Conservation (phyloP, 352 stramenopile species). For the Globisporangium uncinulatum region DNA sequence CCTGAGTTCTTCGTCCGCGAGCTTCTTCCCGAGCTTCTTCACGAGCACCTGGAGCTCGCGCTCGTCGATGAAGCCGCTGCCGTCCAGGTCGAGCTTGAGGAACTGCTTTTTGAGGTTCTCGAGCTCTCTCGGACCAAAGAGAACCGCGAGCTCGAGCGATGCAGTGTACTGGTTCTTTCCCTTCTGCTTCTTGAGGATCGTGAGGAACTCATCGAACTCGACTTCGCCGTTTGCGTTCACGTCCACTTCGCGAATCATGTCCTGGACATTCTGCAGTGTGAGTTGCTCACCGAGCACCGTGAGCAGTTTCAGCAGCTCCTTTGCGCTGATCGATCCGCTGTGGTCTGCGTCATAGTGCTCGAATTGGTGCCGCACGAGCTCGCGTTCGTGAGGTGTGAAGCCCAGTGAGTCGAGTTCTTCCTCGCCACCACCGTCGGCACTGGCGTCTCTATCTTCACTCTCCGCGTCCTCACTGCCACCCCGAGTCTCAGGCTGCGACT, state of each 20-base stretch:
- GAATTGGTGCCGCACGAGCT: slow-evolving; percentile 43
- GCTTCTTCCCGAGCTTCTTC: slow-evolving; percentile 46
- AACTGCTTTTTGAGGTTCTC: slow-evolving; percentile 67
- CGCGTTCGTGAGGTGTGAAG: slow-evolving; percentile 37
- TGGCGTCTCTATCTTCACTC: slow-evolving; percentile 8
- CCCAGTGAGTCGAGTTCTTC: slow-evolving; percentile 19
- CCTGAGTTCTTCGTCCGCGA: slow-evolving; percentile 39
- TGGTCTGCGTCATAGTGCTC: slow-evolving; percentile 54
- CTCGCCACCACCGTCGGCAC: slow-evolving; percentile 14
- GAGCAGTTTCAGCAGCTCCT: slow-evolving; percentile 56
- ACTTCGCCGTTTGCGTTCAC: slow-evolving; percentile 56
- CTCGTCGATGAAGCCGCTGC: slow-evolving; percentile 64
- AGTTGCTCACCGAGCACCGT: slow-evolving; percentile 50
- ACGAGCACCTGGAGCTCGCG: slow-evolving; percentile 53
- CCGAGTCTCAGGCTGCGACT: slow-evolving; percentile 9
- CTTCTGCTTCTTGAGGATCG: slow-evolving; percentile 52
- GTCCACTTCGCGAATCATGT: slow-evolving; percentile 53
- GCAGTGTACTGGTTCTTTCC: slow-evolving; percentile 56
- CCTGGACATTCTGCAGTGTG: slow-evolving; percentile 48
- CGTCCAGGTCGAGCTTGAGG: slow-evolving; percentile 57
- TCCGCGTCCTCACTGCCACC: slow-evolving; percentile 11
- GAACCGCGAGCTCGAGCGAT: slow-evolving; percentile 52
- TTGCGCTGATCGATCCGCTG: slow-evolving; percentile 55
- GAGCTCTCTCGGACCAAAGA: slow-evolving; percentile 62
- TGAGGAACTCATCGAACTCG: slow-evolving; percentile 65